Conservation (phyloP, 225 moss, liverwort and hornwort genomes). For the Pleurozium schreberi region DNA sequence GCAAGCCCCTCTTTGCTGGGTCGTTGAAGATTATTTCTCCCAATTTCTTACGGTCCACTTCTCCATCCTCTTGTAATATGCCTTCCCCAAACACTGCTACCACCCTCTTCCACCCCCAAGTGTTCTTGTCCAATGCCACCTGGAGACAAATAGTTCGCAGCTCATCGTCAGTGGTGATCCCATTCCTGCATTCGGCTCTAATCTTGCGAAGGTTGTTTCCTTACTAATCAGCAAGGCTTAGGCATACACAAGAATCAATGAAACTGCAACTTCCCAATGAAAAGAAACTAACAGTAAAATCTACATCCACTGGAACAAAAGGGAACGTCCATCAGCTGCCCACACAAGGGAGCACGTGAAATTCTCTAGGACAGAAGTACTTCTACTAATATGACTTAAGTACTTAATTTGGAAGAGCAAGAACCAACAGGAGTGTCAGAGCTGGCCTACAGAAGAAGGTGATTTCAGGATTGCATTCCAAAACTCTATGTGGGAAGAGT, state of each 20-base stretch:
- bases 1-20: constrained; percentile 43
- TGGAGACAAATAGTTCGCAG: neutral
- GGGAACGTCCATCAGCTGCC: neutral
- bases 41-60: constrained; percentile 76
- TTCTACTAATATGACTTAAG: too few species aligned
- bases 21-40: constrained; percentile 87
- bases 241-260: neutral
- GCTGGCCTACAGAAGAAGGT: neutral
- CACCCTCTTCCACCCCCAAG: constrained; percentile 84
- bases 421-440: neutral
- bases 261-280: neutral
- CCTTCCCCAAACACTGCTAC: constrained; percentile 57
- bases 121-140: constrained; percentile 52
- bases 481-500: neutral
- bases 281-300: neutral
- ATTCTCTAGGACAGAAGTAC: neutral
- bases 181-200: neutral
- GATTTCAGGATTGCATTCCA: neutral
- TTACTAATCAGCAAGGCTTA: neutral
- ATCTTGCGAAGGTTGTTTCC: neutral
- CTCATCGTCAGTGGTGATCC: neutral
- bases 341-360: neutral
- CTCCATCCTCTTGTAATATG: constrained; percentile 66
- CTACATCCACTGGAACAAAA: neutral
- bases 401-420: neutral